A percentile compares a stretch with the other conserved stretches of the same genome.
Conservation (phyloP, 2,329 filamentous ascomycete genomes). For the Microsporum canis region DNA sequence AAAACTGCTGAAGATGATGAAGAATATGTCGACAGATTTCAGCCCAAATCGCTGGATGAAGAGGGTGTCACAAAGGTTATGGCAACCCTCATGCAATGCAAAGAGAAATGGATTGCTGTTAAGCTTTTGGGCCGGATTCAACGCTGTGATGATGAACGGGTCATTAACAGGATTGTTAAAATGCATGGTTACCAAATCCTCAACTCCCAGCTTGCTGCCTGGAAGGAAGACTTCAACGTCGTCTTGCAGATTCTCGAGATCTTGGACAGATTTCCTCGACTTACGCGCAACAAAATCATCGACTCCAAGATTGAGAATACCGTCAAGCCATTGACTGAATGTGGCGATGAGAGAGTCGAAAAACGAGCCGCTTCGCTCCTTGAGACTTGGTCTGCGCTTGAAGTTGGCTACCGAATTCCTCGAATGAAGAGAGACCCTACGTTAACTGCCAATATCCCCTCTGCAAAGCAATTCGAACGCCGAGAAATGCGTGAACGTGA, state of each 20-base stretch:
- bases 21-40: constrained; percentile 84
- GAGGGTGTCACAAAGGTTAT: constrained; percentile 86
- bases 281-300: constrained; percentile 93
- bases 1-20: constrained; percentile 84
- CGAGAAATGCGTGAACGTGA: constrained; percentile 43
- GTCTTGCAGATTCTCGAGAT: constrained; percentile 83
- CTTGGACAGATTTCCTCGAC: constrained; percentile 69
- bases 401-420: constrained; percentile 85
- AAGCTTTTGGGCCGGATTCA: constrained; percentile 87
- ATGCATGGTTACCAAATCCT: constrained; percentile 97
- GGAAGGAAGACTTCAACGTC: constrained; percentile 80
- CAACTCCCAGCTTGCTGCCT: constrained; percentile 73
- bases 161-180: constrained; percentile 77
- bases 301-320: constrained; percentile 89
- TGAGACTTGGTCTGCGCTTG: constrained; percentile 76
- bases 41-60: constrained; percentile 67
- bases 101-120: constrained; percentile 98
- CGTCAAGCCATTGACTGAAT: constrained; percentile 55
- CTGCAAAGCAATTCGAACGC: constrained; percentile 54
- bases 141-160: constrained; percentile 70
- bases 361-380: constrained; percentile 60
- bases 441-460: constrained; percentile 34
- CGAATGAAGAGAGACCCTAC: constrained; percentile 71
- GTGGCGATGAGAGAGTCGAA: constrained; percentile 63
- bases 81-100: constrained; percentile 92